Evolutionary conservation across 2,329 filamentous ascomycete genomes (phyloP).

Genomic region (Colletotrichum aenigma): DNA sequence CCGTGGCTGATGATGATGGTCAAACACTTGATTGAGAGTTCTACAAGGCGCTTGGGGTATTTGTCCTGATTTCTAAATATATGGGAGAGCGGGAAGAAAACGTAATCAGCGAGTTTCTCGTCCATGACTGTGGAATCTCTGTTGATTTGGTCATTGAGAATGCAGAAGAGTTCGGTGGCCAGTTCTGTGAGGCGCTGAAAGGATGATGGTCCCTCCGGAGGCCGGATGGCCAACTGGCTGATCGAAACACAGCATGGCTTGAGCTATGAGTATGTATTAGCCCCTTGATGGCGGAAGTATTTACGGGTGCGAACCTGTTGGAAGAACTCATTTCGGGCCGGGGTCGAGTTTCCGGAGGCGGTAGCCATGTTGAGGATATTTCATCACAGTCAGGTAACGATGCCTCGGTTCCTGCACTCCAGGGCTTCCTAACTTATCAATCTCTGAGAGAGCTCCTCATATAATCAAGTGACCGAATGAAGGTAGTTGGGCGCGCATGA

Average conservation of each 20-base stretch:
- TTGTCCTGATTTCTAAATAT: constrained; percentile 78
- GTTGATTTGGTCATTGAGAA: constrained; percentile 50
- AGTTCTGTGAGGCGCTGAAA: constrained; percentile 50
- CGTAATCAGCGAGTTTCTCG: constrained; percentile 87
- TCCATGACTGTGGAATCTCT: constrained; percentile 64
- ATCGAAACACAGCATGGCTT: constrained; percentile 67
- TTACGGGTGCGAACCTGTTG: constrained; percentile 30
- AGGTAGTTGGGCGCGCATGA: not conserved
- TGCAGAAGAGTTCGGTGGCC: constrained; percentile 45
- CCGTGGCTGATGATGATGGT: constrained; percentile 75
- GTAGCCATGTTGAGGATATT: constrained; percentile 11
- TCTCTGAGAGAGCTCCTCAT: not conserved
- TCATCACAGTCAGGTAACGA: not conserved
- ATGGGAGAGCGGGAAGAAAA: constrained; percentile 91
- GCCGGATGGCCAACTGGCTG: constrained; percentile 59
- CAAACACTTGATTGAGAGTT: constrained; percentile 78
- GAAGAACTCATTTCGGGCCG: constrained; percentile 38
- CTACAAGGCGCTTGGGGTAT: constrained; percentile 74
- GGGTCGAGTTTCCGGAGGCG: not conserved
- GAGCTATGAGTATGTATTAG: constrained; percentile 46
- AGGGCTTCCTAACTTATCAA: not conserved
- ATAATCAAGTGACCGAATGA: not conserved
- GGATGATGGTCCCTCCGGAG: constrained; percentile 44
- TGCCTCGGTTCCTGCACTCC: not conserved
- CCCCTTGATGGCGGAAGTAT: not conserved